Conservation (phyloP, 345 rosid genomes). For the Aquilaria yunnanensis region DNA sequence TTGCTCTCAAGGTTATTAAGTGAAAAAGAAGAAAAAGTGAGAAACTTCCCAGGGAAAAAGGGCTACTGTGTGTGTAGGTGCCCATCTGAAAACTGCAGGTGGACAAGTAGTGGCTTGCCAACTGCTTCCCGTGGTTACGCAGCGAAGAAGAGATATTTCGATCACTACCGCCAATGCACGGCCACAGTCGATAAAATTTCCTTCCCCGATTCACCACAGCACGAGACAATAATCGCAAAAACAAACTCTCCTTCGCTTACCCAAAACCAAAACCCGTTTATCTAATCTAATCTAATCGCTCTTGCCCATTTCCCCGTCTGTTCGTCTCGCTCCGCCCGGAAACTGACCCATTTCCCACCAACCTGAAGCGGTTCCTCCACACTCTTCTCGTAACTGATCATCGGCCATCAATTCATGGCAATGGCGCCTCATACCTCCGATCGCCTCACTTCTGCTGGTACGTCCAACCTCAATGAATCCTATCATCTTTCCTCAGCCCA, state of each 20-base stretch:
- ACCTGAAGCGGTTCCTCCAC: background rate
- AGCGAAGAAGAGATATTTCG: background rate
- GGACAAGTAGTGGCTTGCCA: slow-evolving; percentile 7
- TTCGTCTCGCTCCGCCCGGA: background rate
- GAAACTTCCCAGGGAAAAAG: too few relatives aligned
- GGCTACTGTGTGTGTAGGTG: too few relatives aligned
- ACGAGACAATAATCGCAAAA: too few relatives aligned
- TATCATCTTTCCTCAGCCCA: background rate
- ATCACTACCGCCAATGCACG: background rate
- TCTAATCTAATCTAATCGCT: background rate
- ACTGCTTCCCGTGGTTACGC: background rate
- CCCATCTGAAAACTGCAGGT: background rate
- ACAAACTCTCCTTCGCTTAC: too few relatives aligned
- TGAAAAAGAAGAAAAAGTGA: too few relatives aligned
- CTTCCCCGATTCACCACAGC: background rate
- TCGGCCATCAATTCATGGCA: background rate
- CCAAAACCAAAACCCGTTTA: background rate
- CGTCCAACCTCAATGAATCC: background rate
- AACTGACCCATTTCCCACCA: background rate
- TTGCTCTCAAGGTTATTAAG: too few relatives aligned
- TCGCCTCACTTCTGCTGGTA: slow-evolving; percentile 28
- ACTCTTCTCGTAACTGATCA: background rate
- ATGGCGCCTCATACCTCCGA: slow-evolving; percentile 19
- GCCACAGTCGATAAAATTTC: background rate
- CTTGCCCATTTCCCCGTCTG: background rate